These are phyloP conservation scores for Rhodosporidiobolus sp. DNA, from an alignment of 768 basidiomycete genomes.

Conservation along the genomic window DNA sequence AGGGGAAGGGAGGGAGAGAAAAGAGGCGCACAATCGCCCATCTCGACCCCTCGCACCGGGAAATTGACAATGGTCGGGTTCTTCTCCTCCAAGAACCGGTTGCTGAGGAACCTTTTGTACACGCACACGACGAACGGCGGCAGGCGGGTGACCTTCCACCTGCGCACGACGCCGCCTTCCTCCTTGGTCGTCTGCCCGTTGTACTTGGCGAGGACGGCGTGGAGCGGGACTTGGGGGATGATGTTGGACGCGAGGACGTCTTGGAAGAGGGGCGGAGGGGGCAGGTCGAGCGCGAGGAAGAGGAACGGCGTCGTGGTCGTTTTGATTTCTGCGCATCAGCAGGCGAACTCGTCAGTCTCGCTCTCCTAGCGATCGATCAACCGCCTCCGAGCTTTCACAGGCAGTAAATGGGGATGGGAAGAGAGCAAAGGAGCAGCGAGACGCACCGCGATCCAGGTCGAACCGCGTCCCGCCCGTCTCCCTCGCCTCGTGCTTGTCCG, in stretches of 20 bases:
- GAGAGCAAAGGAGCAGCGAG: neutral
- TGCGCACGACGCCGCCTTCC: conserved; percentile 73
- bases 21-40: conserved; percentile 72
- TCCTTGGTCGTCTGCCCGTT: conserved; percentile 90
- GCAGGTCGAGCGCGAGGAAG: conserved; percentile 91
- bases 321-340: conserved; percentile 68
- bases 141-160: conserved; percentile 83
- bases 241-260: conserved; percentile 96
- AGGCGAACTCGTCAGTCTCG: neutral
- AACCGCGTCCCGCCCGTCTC: conserved; percentile 77
- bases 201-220: conserved; percentile 86
- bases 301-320: conserved; percentile 82
- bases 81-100: conserved; percentile 77
- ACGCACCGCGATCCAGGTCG: conserved; percentile 85
- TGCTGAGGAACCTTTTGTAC: conserved; percentile 95
- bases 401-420: too few relatives aligned
- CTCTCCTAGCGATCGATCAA: neutral
- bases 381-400: too few relatives aligned
- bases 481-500: conserved; percentile 48
- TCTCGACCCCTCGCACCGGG: conserved; percentile 86
- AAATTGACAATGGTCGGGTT: conserved; percentile 99
- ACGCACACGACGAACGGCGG: conserved; percentile 91
- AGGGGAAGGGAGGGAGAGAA: conserved; percentile 25
- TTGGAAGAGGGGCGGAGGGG: conserved; percentile 96
- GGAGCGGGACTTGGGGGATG: conserved; percentile 92